A percentile compares a stretch with the other conserved stretches of the same genome.
Conservation (phyloP, 371 early-diverging fungal species). For the Capniomyces stellatus region DNA sequence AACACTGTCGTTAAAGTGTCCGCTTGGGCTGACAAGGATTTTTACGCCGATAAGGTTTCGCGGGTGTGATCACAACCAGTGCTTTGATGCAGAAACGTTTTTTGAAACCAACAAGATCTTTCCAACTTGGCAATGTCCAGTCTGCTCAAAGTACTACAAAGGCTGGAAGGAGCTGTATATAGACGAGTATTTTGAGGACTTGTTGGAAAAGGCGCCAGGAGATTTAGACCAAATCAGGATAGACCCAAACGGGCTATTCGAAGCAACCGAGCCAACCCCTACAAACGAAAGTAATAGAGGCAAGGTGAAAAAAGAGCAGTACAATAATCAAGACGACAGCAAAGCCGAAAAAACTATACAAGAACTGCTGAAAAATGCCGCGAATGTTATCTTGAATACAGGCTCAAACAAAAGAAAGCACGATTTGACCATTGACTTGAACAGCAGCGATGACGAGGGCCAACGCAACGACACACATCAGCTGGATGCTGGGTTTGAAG, state of each 20-base stretch:
- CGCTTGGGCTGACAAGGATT: conserved; percentile 7
- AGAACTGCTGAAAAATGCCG: no score
- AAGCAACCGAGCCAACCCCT: no score
- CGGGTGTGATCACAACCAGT: conserved; percentile 3
- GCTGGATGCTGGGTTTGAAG: no score
- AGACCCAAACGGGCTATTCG: conserved; percentile 1
- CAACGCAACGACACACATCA: no score
- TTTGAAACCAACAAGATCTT: conserved; percentile 2
- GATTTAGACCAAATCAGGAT: conserved; percentile 3
- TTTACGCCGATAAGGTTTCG: conserved; percentile 4
- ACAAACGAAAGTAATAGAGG: no score
- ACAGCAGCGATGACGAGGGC: no score
- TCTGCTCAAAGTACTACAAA: not conserved
- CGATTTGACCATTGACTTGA: no score
- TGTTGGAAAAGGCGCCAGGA: conserved; percentile 4
- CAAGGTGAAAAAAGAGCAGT: no score
- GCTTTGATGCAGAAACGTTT: conserved; percentile 7
- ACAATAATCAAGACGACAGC: no score
- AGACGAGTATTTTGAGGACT: conserved; percentile 8
- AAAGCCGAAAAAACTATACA: no score
- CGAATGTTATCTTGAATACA: no score
- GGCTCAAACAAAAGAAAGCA: no score
- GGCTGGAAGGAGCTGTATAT: conserved; percentile 3
- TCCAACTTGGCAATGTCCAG: conserved; percentile 3
- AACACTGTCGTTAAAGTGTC: conserved; percentile 9